Percentiles rank a stretch among this genome's conserved stretches.
phyloP scores from a whole-genome alignment of 139 green algal species.

The Edaphochlamys debaryana region DNA sequence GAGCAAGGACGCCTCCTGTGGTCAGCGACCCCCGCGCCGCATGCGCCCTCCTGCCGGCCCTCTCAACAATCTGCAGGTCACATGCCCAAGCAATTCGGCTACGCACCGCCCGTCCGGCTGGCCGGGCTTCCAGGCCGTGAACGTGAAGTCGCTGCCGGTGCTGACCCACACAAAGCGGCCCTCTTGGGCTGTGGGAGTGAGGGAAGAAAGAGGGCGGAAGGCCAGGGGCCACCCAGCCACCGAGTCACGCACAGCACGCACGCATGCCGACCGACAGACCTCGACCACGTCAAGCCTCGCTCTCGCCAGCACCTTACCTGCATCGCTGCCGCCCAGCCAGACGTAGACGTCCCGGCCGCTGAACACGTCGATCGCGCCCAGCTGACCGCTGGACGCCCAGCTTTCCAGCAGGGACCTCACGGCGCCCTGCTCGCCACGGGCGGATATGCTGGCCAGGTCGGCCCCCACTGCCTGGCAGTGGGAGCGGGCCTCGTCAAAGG shows the following conservation, averaged over 20 bases:
- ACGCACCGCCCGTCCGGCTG: neutral
- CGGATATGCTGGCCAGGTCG: neutral
- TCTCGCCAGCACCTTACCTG: too few relatives aligned
- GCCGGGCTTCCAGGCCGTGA: neutral
- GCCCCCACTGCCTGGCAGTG: neutral
- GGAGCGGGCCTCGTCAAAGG: neutral
- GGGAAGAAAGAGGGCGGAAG: neutral
- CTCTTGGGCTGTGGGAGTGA: neutral
- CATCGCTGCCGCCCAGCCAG: neutral
- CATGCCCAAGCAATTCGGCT: too few relatives aligned
- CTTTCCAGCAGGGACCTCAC: neutral
- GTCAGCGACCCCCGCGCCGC: too few relatives aligned
- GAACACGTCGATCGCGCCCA: neutral
- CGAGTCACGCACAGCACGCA: too few relatives aligned
- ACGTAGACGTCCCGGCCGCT: neutral
- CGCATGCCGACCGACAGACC: too few relatives aligned
- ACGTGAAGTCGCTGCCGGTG: neutral
- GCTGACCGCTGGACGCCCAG: neutral
- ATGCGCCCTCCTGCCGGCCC: too few relatives aligned
- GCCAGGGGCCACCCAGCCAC: too few relatives aligned
- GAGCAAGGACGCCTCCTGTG: too few relatives aligned
- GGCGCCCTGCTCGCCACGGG: neutral
- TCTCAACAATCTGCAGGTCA: too few relatives aligned
- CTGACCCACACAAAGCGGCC: neutral
- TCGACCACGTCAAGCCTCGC: too few relatives aligned